These are phyloP conservation scores for Capsicum baccatum DNA, from an alignment of 257 asterid genomes.

Conservation along the genomic window DNA sequence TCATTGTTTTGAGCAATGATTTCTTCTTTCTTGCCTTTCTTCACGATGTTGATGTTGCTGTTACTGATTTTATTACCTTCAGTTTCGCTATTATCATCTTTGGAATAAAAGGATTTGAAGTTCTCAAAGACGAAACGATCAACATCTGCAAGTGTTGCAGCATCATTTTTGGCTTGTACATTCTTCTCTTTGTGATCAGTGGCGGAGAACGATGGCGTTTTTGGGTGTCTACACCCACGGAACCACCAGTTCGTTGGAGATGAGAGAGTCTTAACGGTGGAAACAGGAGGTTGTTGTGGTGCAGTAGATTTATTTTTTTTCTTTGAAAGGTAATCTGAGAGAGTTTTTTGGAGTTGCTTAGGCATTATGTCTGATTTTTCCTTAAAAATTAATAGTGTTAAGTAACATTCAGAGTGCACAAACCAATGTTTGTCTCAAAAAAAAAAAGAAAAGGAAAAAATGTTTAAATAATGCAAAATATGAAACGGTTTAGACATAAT, in stretches of 20 bases:
- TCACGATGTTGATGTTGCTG: background rate
- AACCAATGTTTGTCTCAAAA: background rate
- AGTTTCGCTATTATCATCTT: slow-evolving; percentile 25
- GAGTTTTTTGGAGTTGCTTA: slow-evolving; percentile 59
- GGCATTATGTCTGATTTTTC: slow-evolving; percentile 42
- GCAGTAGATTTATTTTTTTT: slow-evolving; percentile 43
- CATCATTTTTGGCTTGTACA: background rate
- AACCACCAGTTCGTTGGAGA: slow-evolving; percentile 44
- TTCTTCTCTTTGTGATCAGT: slow-evolving; percentile 22
- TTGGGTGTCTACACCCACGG: slow-evolving; percentile 56
- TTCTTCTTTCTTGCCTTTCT: slow-evolving; percentile 31
- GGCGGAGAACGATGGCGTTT: slow-evolving; percentile 53
- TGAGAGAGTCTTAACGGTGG: slow-evolving; percentile 33
- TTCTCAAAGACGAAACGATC: slow-evolving; percentile 70
- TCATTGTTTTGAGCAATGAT: background rate
- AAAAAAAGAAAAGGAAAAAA: background rate
- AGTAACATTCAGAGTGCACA: background rate
- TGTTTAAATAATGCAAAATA: background rate
- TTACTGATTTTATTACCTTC: background rate
- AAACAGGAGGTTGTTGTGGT: slow-evolving; percentile 37
- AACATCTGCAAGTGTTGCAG: slow-evolving; percentile 59
- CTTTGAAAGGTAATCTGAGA: slow-evolving; percentile 58
- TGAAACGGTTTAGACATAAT: slow-evolving; percentile 21
- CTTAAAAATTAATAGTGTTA: background rate
- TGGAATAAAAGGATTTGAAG: slow-evolving; percentile 58